Base-by-base conservation (phyloP, 1,284 basidiomycete species). In the Dichomitus squalens region DNA sequence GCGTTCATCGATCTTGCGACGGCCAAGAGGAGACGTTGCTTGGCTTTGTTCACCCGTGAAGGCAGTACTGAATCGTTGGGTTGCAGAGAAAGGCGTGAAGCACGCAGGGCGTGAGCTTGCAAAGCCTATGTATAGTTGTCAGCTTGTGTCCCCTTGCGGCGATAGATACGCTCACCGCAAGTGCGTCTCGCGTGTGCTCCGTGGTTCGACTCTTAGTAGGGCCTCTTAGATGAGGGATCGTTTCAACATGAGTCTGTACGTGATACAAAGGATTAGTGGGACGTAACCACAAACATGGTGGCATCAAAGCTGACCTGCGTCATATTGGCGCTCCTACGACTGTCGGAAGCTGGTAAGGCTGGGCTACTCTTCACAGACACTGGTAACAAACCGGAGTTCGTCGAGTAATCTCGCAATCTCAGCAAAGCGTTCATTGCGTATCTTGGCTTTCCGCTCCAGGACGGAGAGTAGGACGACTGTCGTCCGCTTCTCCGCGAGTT, bases 401-500 rank as follows among this genome's bases (percentile, higher is more conserved):
- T 52, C 49, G 9, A 64, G 25, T 3, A 65, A 41, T 8, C 29
- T 39, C 0, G 41, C 38, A 2, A 65, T 49, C 39, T 64, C 58
- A 4, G 49, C 12, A 25, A 64, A 52, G n/a, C 61, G 53, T 16
- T 49, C 29, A 1, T 49, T 52, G 0, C 61, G 61, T 16, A 65
- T 56, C 12, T 44, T 54, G 35, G 62, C 61, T 34, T 67, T 67
- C 16, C 47, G 53, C 34, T 67, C 60, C 5, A 67, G 41, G 2
- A 65, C 47, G 31, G 57, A 39, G 8, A 67, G 36, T 1, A 67
- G 50, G 6, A 60, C 23, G 16, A 16, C 40, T 0, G 58, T 54
- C 7, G 47, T 11, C 7, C 57, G 55, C 47, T 63, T 60, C 14
- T 52, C 41, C 16, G 62, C 55, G 4, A 64, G 54, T 4, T 21